Evolutionary conservation across 1,284 basidiomycete species (phyloP), one percentile per base, ranked within the genome.

Genomic region (Afroboletus lepidellus): DNA sequence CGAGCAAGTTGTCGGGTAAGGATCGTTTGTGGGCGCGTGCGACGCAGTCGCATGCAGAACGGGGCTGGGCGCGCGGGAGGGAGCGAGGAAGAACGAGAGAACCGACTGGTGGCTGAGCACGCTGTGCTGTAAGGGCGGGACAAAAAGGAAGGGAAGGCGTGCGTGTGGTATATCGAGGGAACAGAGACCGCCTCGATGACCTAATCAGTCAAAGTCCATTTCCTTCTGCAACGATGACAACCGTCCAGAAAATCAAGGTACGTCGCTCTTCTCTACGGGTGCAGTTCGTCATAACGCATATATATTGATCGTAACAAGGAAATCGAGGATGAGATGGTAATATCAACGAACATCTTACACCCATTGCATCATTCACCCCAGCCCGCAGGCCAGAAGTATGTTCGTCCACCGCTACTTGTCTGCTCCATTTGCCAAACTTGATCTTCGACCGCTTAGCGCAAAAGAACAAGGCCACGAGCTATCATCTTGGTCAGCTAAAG

Each of bases 381-480:
- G 49, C 62, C 52, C 54, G 37, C 59, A 83, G 80, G 77, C 78
- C 61, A 84, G 76, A 76, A 85, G 83, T 83, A 68, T 63, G 73
- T 71, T 30, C 57, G 32, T 49, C 37, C 45, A 50, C 33, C 48
- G 34, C 53, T 39, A 30, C 32, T 44, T 37, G 47, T 48, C 46
- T 18, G 30, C 33, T 25, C 24, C 39, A 24, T 46, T 46, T 47
- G 34, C 52, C 53, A 48, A 58, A 56, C 53, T 27, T 24, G 23
- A 16, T 41, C 49, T 50, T 33, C 52, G 41, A 51, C 53, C 48
- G 57, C 57, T 45, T 67, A 86, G 93, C 93, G 62, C 90, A 98
- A 81, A 97, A 96, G 78, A 98, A 99, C 76, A 99, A 99, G 85
- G 87, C 87, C 72, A 91, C 88, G 58, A 89, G 90, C 74, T 97